Percentiles rank a stretch among this genome's conserved stretches.
phyloP scores from a whole-genome alignment of 441 rosid species.

The Croton laevigatus region DNA sequence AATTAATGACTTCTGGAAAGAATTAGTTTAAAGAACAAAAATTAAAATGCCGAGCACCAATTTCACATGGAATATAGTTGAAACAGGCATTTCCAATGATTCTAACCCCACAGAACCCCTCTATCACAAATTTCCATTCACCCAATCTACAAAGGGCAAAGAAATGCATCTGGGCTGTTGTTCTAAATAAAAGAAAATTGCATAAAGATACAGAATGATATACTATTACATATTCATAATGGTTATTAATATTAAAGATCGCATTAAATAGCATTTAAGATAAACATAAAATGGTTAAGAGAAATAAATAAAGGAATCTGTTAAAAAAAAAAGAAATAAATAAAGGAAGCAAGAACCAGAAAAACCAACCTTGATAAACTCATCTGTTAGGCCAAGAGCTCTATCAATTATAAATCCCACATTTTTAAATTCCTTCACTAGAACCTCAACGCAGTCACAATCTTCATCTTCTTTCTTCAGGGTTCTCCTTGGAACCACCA shows the following conservation, averaged over 20 bases:
- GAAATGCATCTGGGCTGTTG: neutral
- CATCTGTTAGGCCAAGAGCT: constrained; percentile 69
- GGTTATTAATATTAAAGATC: neutral
- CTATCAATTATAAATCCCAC: constrained; percentile 59
- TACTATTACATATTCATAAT: too few relatives aligned
- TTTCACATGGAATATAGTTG: neutral
- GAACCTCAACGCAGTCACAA: constrained; percentile 61
- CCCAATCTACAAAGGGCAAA: neutral
- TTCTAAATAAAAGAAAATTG: neutral
- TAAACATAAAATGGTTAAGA: constrained; percentile 3
- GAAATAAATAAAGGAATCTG: too few relatives aligned
- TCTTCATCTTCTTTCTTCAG: constrained; percentile 36
- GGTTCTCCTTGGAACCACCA: constrained; percentile 63
- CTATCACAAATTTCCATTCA: neutral
- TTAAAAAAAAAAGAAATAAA: too few relatives aligned
- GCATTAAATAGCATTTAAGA: neutral
- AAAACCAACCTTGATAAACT: constrained; percentile 66
- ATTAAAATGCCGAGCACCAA: neutral
- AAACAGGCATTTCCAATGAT: neutral
- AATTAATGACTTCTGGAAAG: neutral
- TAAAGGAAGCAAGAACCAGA: neutral
- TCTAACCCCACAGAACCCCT: neutral
- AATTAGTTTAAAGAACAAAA: neutral
- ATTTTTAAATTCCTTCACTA: constrained; percentile 55
- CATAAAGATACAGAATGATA: neutral